Conservation (phyloP, 208 protist species). For the Wallacemonas sp. region DNA sequence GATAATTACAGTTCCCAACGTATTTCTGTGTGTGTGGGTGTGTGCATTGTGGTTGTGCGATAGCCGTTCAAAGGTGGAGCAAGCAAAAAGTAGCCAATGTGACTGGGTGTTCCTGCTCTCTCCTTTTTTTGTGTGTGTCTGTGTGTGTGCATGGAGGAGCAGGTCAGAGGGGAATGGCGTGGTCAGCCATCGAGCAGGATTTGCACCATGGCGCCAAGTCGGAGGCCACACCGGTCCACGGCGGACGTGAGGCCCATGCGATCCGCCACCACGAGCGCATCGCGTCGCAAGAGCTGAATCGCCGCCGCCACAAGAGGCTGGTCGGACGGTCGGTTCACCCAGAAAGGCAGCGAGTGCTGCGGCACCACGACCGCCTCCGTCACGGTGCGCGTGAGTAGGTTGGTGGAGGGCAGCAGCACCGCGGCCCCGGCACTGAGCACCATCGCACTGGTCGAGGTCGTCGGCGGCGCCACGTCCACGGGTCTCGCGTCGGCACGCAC, state of each 20-base stretch:
- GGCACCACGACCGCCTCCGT: neutral
- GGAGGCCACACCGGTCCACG: constrained; percentile 29
- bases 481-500: constrained; percentile 12
- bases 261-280: constrained; percentile 37
- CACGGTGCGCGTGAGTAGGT: neutral
- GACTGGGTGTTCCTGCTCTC: too few relatives aligned
- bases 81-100: too few relatives aligned
- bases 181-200: constrained; percentile 34
- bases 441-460: constrained; percentile 4
- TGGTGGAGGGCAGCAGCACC: constrained; percentile 2
- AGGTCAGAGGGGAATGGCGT: too few relatives aligned
- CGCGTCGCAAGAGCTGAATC: constrained; percentile 35
- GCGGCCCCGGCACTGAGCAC: constrained; percentile 13
- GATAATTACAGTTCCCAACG: too few relatives aligned
- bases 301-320: constrained; percentile 57
- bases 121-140: too few relatives aligned
- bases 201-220: constrained; percentile 48
- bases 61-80: too few relatives aligned
- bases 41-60: too few relatives aligned
- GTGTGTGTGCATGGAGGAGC: too few relatives aligned
- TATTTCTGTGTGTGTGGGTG: too few relatives aligned
- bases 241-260: constrained; percentile 35
- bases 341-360: constrained; percentile 15
- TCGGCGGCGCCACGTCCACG: neutral
- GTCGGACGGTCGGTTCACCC: constrained; percentile 20